phyloP scores from a whole-genome alignment of 495 filamentous ascomycete genomes.

The Pyrenopolyporus hunteri region DNA sequence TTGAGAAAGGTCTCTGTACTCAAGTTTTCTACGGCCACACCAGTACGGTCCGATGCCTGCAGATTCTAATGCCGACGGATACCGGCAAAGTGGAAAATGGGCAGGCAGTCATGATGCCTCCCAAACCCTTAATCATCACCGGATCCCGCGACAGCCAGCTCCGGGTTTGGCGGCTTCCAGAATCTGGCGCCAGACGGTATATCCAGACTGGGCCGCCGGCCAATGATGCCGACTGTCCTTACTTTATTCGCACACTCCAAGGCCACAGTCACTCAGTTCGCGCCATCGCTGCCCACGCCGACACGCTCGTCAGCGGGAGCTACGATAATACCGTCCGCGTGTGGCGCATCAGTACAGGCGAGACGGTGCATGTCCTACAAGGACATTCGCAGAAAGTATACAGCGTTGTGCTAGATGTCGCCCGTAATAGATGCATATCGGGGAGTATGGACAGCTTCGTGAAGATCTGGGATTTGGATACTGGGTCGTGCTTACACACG shows the following conservation, averaged over 20 bases:
- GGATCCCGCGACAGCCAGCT: constrained; percentile 95
- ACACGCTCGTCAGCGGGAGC: constrained; percentile 97
- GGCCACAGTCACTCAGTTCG: constrained; percentile 96
- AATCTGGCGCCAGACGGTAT: constrained; percentile 72
- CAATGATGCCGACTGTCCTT: constrained; percentile 87
- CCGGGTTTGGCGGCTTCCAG: constrained; percentile 94
- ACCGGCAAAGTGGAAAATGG: constrained; percentile 75
- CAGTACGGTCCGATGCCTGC: constrained; percentile 93
- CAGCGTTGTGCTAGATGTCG: constrained; percentile 92
- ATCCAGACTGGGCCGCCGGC: constrained; percentile 75
- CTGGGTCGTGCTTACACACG: constrained; percentile 82
- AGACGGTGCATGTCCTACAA: constrained; percentile 82
- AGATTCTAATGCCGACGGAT: constrained; percentile 87
- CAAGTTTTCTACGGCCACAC: constrained; percentile 98
- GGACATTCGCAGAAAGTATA: constrained; percentile 96
- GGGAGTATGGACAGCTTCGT: constrained; percentile 98
- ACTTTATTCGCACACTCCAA: constrained; percentile 84
- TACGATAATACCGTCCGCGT: constrained; percentile 97
- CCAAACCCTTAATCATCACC: constrained; percentile 93
- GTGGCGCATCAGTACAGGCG: constrained; percentile 96
- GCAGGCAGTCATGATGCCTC: constrained; percentile 84
- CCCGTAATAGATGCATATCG: constrained; percentile 93
- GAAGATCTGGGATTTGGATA: constrained; percentile 97
- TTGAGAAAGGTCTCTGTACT: constrained; percentile 85
- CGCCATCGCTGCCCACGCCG: constrained; percentile 93